Percentiles rank a stretch among this genome's conserved stretches.
Conservation (phyloP, 1,284 basidiomycete genomes). For the Melampsora medusae region DNA sequence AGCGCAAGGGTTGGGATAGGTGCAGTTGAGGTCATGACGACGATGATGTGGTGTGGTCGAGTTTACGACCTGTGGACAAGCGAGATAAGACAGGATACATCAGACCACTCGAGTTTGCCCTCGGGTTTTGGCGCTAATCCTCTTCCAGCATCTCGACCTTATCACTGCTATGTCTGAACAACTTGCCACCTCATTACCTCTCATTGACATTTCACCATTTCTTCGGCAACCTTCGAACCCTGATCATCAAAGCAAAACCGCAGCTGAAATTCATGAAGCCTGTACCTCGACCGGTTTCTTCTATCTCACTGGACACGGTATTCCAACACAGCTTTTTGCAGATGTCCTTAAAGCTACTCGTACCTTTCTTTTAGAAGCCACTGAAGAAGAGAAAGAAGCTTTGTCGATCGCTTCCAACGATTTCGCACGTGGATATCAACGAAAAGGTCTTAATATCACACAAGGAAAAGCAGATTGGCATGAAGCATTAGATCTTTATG, state of each 20-base stretch:
- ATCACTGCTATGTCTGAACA: not conserved
- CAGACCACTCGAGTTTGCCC: no score
- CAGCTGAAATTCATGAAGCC: slow-evolving; percentile 67
- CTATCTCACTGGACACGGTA: slow-evolving; percentile 64
- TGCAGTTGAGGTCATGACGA: slow-evolving; percentile 9
- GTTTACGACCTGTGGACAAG: no score
- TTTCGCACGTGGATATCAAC: slow-evolving; percentile 53
- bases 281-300: slow-evolving; percentile 80
- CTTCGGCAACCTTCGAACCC: slow-evolving; percentile 43
- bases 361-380: slow-evolving; percentile 69
- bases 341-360: slow-evolving; percentile 66
- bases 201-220: slow-evolving; percentile 55
- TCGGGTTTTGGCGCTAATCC: no score
- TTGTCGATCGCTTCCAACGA: slow-evolving; percentile 67
- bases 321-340: slow-evolving; percentile 65
- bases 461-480: slow-evolving; percentile 78
- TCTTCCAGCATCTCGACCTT: slow-evolving; percentile 46
- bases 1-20: slow-evolving; percentile 3
- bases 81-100: no score
- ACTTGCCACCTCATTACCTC: slow-evolving; percentile 50
- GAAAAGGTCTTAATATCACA: slow-evolving; percentile 74
- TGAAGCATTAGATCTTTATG: slow-evolving; percentile 78
- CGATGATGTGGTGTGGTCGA: no score
- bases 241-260: slow-evolving; percentile 57
- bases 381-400: slow-evolving; percentile 66